These are phyloP conservation scores for Triticum turgidum DNA, from an alignment of 176 grass and related monocot species.

Conservation along the genomic window DNA sequence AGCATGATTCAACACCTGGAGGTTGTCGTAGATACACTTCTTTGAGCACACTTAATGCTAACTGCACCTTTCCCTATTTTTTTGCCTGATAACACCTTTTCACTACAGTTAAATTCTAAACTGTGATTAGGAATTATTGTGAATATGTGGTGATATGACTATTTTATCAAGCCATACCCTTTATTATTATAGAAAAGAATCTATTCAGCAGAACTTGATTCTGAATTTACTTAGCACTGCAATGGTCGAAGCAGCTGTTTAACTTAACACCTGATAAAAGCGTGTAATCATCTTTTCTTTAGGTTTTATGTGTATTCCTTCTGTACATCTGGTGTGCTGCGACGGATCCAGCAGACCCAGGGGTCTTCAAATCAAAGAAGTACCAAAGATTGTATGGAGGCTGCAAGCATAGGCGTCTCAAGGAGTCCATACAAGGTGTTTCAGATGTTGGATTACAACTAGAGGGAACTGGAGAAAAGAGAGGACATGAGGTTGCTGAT, in stretches of 20 bases:
- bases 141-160: not conserved
- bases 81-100: not conserved
- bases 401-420: conserved; percentile 34
- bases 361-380: conserved; percentile 95
- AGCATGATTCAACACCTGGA: not conserved
- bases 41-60: conserved; percentile 5
- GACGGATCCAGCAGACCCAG: conserved; percentile 82
- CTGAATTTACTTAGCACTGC: not conserved
- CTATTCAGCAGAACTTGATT: not conserved
- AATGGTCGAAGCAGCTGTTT: not conserved
- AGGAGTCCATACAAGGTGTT: conserved; percentile 35
- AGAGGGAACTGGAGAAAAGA: conserved; percentile 42
- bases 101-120: not conserved
- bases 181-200: not conserved
- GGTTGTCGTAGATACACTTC: not conserved
- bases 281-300: conserved; percentile 11
- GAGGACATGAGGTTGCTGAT: conserved; percentile 14
- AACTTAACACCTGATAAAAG: not conserved
- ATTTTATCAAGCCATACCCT: not conserved
- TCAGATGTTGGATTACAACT: conserved; percentile 36
- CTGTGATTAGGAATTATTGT: not conserved
- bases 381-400: conserved; percentile 64
- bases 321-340: conserved; percentile 95
- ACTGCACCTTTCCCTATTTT: not conserved
- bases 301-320: conserved; percentile 93